Percentiles rank a stretch among this genome's conserved stretches.
Conservation (phyloP, 441 rosid genomes). For the Erodium texanum region DNA sequence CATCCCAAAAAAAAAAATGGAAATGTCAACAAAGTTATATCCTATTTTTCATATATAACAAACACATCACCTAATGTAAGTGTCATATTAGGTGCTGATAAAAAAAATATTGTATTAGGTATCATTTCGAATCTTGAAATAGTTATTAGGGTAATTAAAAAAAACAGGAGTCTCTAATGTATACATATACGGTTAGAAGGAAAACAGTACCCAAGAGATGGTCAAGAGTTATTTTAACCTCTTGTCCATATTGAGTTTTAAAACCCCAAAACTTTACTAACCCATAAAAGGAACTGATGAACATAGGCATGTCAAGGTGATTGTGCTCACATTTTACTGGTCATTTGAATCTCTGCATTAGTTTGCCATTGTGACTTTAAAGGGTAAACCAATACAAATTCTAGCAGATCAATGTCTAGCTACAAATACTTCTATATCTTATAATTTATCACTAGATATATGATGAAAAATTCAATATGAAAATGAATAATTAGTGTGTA, state of each 20-base stretch:
- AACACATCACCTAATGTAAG: background rate
- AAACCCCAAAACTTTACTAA: background rate
- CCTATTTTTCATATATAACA: background rate
- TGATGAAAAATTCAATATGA: background rate
- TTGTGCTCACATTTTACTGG: background rate
- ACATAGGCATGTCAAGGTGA: background rate
- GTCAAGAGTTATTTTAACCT: background rate
- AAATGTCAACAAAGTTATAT: background rate
- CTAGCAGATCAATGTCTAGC: too few species aligned
- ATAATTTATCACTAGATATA: too few species aligned
- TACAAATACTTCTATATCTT: too few species aligned
- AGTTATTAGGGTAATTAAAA: background rate
- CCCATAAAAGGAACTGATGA: background rate
- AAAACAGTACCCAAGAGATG: background rate
- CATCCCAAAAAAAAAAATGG: slow-evolving; percentile 5
- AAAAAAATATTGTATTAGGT: background rate
- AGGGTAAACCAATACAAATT: background rate
- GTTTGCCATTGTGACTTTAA: background rate
- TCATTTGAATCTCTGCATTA: background rate
- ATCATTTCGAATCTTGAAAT: background rate
- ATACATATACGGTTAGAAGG: background rate
- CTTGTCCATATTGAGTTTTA: background rate
- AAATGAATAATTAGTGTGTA: background rate
- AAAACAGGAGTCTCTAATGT: background rate
- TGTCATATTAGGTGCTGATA: too few species aligned